Evolutionary conservation across 164 flowering plant genomes (phyloP).

Genomic region (Annona cherimola): DNA sequence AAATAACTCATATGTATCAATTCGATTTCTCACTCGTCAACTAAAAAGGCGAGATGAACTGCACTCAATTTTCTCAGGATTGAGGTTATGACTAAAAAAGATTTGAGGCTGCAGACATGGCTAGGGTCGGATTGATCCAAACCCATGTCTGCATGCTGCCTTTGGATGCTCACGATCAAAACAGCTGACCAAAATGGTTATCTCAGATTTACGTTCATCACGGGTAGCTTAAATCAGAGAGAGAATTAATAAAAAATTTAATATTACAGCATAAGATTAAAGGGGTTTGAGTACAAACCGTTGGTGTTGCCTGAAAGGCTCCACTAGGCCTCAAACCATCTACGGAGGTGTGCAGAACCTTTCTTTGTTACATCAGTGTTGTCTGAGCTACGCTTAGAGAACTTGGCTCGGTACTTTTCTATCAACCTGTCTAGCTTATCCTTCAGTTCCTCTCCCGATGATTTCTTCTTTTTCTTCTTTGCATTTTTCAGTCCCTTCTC

Average conservation of each 20-base stretch:
- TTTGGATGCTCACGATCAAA: neutral
- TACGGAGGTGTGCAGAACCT: slow-evolving; percentile 22
- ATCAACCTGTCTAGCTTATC: slow-evolving; percentile 80
- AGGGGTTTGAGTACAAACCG: neutral
- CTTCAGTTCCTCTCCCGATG: slow-evolving; percentile 35
- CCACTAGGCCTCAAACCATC: slow-evolving; percentile 27
- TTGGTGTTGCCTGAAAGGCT: too few species aligned
- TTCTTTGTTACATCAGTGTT: slow-evolving; percentile 36
- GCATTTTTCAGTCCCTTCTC: slow-evolving; percentile 12
- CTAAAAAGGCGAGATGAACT: too few species aligned
- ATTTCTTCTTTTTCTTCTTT: slow-evolving; percentile 28
- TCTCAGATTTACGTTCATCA: neutral
- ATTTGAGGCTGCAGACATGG: too few species aligned
- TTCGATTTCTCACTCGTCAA: too few species aligned
- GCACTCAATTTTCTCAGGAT: too few species aligned
- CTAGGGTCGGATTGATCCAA: too few species aligned
- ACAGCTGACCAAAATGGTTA: neutral
- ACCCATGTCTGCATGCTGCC: too few species aligned
- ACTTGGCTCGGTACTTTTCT: slow-evolving; percentile 63
- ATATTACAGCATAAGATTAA: neutral
- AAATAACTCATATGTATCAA: too few species aligned
- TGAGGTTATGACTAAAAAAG: too few species aligned
- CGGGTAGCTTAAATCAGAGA: neutral
- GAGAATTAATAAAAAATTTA: neutral
- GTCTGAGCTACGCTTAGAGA: slow-evolving; percentile 36